phyloP scores from a whole-genome alignment of 2,329 filamentous ascomycete genomes.

The Cercospora sp. region DNA sequence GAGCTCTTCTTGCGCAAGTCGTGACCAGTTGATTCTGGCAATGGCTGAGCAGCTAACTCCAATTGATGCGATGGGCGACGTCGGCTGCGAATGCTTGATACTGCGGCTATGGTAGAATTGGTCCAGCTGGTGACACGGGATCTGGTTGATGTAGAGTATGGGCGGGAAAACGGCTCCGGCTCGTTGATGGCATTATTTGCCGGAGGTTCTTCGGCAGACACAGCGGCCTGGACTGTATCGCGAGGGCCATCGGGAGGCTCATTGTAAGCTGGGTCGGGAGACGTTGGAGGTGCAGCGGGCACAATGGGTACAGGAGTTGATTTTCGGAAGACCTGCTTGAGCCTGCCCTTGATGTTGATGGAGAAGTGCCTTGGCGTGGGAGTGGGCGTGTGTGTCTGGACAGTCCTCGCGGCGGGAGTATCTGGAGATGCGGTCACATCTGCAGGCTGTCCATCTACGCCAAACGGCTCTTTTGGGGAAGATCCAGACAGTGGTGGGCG shows the following conservation, averaged over 20 bases:
- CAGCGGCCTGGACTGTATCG: background rate
- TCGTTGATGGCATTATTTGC: background rate
- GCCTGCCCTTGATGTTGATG: constrained; percentile 59
- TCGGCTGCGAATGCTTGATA: constrained; percentile 50
- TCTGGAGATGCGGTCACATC: background rate
- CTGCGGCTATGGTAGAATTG: constrained; percentile 61
- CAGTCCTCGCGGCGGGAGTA: background rate
- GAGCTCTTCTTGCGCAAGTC: constrained; percentile 36
- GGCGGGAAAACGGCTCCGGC: background rate
- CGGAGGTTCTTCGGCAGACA: background rate
- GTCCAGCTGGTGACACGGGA: constrained; percentile 75
- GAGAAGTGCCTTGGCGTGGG: constrained; percentile 62
- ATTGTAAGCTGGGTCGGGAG: background rate
- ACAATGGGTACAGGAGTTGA: constrained; percentile 4
- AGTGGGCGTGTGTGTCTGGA: background rate
- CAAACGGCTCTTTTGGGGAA: background rate
- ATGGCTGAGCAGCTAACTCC: background rate
- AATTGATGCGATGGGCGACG: constrained; percentile 16
- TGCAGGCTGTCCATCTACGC: background rate
- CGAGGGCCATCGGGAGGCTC: background rate
- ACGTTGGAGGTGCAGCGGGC: background rate
- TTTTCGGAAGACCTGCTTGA: constrained; percentile 60
- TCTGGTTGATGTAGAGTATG: constrained; percentile 47
- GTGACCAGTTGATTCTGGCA: constrained; percentile 23
- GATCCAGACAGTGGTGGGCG: background rate